Base-by-base conservation (phyloP, 441 rosid genomes). In the Sinapis alba region DNA sequence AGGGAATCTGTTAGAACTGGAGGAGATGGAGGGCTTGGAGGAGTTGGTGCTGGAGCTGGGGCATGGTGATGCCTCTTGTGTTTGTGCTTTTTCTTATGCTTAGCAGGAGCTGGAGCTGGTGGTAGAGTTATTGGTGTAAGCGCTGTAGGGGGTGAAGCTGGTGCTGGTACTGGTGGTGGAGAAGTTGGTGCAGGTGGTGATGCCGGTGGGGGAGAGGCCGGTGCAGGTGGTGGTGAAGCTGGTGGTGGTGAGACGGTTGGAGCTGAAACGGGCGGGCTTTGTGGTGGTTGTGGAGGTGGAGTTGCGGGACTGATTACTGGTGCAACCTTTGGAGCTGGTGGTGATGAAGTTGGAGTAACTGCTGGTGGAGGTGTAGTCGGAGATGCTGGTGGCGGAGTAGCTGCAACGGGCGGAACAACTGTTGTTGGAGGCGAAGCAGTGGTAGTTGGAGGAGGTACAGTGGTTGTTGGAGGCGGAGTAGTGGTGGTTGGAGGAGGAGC, bases 11-110 rank as follows among this genome's bases (percentile, higher is more conserved):
- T 69, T 23, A 82, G 45, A 4, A 91, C 78, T 36, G 97, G 94
- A 64, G 97, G 95, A 66, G 96, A 81, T 7, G 98, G 98, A 26
- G 98, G 98, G 71, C 98, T 90, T 2, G 86, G 89, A 23, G 87
- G 84, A 27, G 20, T 75, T 77, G 94, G 93, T 41, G 90, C 90
- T 43, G 90, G 91, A 30, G 94, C 97, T 32, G 97, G 96, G 13
- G 96, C 89, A 30, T 85, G 81, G 78, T 73, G 97, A 80, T 88
- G 93, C 72, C 51, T 82, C 85, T 79, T 94, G 83, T 90, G 98
- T 80, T 61, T 89, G 82, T 91, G 96, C 79, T 81, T 86, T 74
- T 80, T 82, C 82, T 86, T 87, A 85, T 92, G 97, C 79, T 88
- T 86, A 59, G 80, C 23, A 15, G 95, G 96, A 75, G 96, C 85